These are phyloP conservation scores for Lenzites betulinus DNA, from an alignment of 768 basidiomycete species.

Conservation along the genomic window DNA sequence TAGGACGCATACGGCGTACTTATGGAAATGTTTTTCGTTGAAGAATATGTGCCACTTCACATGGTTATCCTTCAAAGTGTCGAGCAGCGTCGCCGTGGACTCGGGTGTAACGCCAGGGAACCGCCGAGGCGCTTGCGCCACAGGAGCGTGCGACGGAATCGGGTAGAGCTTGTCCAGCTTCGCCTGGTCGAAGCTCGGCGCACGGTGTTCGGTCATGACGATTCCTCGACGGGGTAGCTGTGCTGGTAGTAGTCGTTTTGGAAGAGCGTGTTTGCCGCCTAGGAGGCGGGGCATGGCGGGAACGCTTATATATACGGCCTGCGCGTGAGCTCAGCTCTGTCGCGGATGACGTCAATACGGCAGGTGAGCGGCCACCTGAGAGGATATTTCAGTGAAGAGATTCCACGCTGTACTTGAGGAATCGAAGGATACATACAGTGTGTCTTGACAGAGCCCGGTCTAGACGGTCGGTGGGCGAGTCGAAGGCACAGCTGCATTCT, in stretches of 20 bases:
- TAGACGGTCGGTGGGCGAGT: not conserved
- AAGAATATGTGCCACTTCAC: conserved; percentile 38
- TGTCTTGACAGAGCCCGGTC: not conserved
- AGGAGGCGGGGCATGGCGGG: too few species aligned
- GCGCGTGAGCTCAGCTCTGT: not conserved
- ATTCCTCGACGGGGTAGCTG: too few species aligned
- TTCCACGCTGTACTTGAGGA: not conserved
- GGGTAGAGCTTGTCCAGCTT: conserved; percentile 37
- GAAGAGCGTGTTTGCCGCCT: too few species aligned
- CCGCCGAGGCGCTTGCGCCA: conserved; percentile 34
- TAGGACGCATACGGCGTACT: conserved; percentile 24
- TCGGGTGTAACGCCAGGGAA: conserved; percentile 39
- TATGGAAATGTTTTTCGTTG: conserved; percentile 39
- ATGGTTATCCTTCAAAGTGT: conserved; percentile 33
- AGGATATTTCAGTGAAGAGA: too few species aligned
- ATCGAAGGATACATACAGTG: not conserved
- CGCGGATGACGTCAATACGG: conserved; percentile 3
- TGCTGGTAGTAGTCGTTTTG: not conserved
- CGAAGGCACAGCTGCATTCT: too few species aligned
- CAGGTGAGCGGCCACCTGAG: conserved; percentile 9
- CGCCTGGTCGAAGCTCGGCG: not conserved
- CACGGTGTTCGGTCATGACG: not conserved
- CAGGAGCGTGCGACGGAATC: conserved; percentile 33
- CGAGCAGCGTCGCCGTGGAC: conserved; percentile 30
- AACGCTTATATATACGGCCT: not conserved